Evolutionary conservation across 352 stramenopile genomes (phyloP).

Genomic region (Blastocystis sp.): DNA sequence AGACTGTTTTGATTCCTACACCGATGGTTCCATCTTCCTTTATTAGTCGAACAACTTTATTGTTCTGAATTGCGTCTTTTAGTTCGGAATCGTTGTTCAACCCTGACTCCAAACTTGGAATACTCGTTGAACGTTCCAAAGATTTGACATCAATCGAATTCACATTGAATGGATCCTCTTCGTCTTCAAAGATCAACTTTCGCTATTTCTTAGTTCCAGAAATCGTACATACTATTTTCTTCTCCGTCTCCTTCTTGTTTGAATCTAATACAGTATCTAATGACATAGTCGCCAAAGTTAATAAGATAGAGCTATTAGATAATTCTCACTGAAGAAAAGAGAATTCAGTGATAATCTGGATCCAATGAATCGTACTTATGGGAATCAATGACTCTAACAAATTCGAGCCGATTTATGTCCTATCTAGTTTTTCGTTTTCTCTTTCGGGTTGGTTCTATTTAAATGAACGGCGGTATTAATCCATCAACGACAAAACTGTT

Average conservation of each 20-base stretch:
- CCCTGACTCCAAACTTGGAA: not conserved
- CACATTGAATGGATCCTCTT: slow-evolving; percentile 20
- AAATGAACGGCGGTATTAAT: slow-evolving; percentile 45
- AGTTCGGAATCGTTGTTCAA: not conserved
- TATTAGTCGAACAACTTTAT: not conserved
- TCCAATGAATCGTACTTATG: too few species aligned
- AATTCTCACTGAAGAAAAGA: too few species aligned
- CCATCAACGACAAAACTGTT: slow-evolving; percentile 69
- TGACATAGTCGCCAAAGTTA: not conserved
- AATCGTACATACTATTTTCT: not conserved
- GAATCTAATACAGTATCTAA: slow-evolving; percentile 16
- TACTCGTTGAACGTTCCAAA: not conserved
- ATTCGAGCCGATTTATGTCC: too few species aligned
- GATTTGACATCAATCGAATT: not conserved
- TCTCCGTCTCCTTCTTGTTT: slow-evolving; percentile 15
- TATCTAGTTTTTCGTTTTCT: too few species aligned
- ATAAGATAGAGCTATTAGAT: not conserved
- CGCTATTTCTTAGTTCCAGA: not conserved
- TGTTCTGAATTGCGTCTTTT: not conserved
- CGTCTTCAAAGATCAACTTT: slow-evolving; percentile 15
- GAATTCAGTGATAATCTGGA: too few species aligned
- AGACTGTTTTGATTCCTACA: not conserved
- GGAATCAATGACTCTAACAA: too few species aligned
- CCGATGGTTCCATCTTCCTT: not conserved
- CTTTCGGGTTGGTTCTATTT: not conserved